Conservation (phyloP, 2,329 filamentous ascomycete species). For the Exutisphaerella laricina region DNA sequence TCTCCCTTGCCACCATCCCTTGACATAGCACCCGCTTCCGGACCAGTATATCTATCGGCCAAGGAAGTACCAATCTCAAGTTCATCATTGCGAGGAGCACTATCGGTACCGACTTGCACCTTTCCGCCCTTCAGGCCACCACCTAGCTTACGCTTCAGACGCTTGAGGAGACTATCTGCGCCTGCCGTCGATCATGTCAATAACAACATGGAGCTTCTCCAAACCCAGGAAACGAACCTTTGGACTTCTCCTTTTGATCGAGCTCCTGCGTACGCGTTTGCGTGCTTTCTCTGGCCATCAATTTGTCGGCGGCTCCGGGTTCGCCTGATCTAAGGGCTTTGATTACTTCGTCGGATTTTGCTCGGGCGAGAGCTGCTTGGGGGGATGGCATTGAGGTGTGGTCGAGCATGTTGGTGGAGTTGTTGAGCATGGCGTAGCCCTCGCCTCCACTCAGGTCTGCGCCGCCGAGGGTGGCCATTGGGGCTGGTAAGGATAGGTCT, state of each 20-base stretch:
- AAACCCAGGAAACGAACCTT: too few species aligned
- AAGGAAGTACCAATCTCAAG: not conserved
- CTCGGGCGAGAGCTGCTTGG: constrained; percentile 22
- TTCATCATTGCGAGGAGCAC: not conserved
- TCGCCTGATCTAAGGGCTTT: constrained; percentile 25
- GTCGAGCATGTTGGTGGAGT: too few species aligned
- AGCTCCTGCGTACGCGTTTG: too few species aligned
- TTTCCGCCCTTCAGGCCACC: constrained; percentile 3
- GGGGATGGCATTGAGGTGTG: constrained; percentile 22
- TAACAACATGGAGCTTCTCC: too few species aligned
- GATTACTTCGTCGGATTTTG: constrained; percentile 23
- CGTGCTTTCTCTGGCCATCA: constrained; percentile 15
- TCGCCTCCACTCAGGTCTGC: too few species aligned
- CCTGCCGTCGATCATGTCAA: too few species aligned
- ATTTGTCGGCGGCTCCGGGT: constrained; percentile 22
- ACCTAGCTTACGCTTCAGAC: constrained; percentile 2
- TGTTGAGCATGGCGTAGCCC: too few species aligned
- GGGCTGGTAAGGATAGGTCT: too few species aligned
- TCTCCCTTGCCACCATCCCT: constrained; percentile 7
- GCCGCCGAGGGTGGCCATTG: too few species aligned
- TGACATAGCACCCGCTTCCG: not conserved
- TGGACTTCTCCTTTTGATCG: too few species aligned
- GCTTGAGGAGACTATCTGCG: not conserved
- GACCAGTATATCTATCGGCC: not conserved
- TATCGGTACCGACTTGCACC: not conserved